A percentile compares a stretch with the other conserved stretches of the same genome.
Conservation (phyloP, 208 protist genomes). For the Herpetomonas tarakana region DNA sequence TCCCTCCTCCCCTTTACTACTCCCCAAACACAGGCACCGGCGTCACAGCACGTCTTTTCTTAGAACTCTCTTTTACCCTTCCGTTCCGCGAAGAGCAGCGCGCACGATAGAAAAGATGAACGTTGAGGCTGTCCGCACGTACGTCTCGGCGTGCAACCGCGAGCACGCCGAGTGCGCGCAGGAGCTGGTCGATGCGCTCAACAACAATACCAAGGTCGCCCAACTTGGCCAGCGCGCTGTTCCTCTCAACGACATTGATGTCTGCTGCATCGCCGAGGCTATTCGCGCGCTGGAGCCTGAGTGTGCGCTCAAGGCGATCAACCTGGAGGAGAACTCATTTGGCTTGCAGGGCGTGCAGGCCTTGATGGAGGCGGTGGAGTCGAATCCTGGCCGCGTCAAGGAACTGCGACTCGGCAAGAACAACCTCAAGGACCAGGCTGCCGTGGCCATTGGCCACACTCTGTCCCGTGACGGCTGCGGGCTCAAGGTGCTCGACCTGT, state of each 20-base stretch:
- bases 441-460: slow-evolving; percentile 72
- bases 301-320: slow-evolving; percentile 57
- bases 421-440: slow-evolving; percentile 81
- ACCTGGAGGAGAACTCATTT: slow-evolving; percentile 83
- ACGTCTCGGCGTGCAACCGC: slow-evolving; percentile 66
- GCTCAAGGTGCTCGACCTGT: slow-evolving; percentile 86
- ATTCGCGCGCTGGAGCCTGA: slow-evolving; percentile 31
- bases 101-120: slow-evolving; percentile 11
- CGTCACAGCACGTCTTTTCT: too few species aligned
- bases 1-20: too few species aligned
- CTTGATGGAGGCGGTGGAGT: slow-evolving; percentile 76
- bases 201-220: slow-evolving; percentile 49
- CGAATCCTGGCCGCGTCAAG: slow-evolving; percentile 69
- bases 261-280: slow-evolving; percentile 75
- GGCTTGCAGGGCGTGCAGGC: slow-evolving; percentile 71
- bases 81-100: too few species aligned
- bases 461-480: slow-evolving; percentile 69
- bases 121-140: slow-evolving; percentile 28
- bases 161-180: slow-evolving; percentile 57
- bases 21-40: too few species aligned
- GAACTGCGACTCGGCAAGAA: slow-evolving; percentile 85
- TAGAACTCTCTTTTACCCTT: too few species aligned
- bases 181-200: slow-evolving; percentile 70
- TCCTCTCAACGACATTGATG: slow-evolving; percentile 69
- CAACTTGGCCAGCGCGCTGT: slow-evolving; percentile 40